Percentiles rank a stretch among this genome's conserved stretches.
Evolutionary conservation across 2,329 filamentous ascomycete genomes (phyloP).

Genomic region (Aspergillus quadrilineatus): DNA sequence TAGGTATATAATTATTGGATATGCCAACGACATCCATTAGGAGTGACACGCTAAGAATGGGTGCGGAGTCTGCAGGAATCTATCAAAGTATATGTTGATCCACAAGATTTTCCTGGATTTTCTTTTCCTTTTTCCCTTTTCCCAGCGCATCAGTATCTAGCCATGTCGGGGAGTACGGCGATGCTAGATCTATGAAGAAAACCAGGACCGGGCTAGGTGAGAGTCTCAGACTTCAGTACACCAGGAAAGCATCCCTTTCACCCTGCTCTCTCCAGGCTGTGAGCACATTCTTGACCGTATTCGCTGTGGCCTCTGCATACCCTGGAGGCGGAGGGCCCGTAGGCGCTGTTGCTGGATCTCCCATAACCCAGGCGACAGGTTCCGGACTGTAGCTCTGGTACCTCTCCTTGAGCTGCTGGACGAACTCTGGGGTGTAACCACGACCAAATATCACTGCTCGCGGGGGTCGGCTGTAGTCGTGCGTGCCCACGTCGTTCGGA

Average conservation of each 20-base stretch:
- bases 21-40: too few species aligned
- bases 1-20: too few species aligned
- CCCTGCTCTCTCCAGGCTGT: neutral
- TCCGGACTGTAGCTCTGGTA: slow-evolving; percentile 3
- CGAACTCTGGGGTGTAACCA: slow-evolving; percentile 18
- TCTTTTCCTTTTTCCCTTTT: too few species aligned
- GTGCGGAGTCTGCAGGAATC: too few species aligned
- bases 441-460: slow-evolving; percentile 32
- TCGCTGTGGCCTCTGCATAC: neutral
- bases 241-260: neutral
- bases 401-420: slow-evolving; percentile 14
- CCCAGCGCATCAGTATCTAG: too few species aligned
- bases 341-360: slow-evolving; percentile 16
- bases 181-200: too few species aligned
- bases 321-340: slow-evolving; percentile 1
- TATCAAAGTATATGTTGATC: too few species aligned
- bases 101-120: too few species aligned
- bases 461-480: slow-evolving; percentile 24
- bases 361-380: slow-evolving; percentile 18
- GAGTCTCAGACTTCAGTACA: neutral
- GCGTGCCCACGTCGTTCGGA: slow-evolving; percentile 26
- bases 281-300: neutral
- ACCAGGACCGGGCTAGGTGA: too few species aligned
- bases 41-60: too few species aligned
- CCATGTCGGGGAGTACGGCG: too few species aligned